These are phyloP conservation scores for Raphanus raphanistrum DNA, from an alignment of 345 rosid species.

Conservation along the genomic window DNA sequence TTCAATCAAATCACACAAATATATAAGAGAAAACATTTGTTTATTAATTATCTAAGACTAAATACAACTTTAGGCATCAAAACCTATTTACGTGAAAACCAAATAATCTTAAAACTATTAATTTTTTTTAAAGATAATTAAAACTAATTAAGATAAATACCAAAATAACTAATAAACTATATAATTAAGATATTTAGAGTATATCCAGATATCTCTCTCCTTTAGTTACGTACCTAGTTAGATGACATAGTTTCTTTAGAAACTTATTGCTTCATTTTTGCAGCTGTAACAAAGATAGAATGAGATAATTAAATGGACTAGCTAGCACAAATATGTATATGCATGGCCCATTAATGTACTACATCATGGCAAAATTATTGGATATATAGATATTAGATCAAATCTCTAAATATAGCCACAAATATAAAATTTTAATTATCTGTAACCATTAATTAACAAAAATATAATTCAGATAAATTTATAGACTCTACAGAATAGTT, in stretches of 20 bases:
- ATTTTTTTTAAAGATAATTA: too few species aligned
- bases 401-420: neutral
- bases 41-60: too few species aligned
- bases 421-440: neutral
- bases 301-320: neutral
- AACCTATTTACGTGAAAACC: too few species aligned
- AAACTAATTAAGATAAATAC: too few species aligned
- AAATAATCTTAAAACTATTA: too few species aligned
- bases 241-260: neutral
- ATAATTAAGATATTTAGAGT: too few species aligned
- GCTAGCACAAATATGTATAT: neutral
- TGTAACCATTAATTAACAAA: neutral
- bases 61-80: too few species aligned
- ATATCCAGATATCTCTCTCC: too few species aligned
- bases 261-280: neutral
- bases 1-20: too few species aligned
- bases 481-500: neutral
- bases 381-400: neutral
- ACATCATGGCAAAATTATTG: slow-evolving; percentile 9
- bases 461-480: neutral
- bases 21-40: too few species aligned
- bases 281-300: neutral
- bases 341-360: slow-evolving; percentile 17
- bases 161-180: too few species aligned
- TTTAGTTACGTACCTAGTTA: too few species aligned